phyloP scores from a whole-genome alignment of 2,329 filamentous ascomycete genomes.

The Exophiala mesophila region DNA sequence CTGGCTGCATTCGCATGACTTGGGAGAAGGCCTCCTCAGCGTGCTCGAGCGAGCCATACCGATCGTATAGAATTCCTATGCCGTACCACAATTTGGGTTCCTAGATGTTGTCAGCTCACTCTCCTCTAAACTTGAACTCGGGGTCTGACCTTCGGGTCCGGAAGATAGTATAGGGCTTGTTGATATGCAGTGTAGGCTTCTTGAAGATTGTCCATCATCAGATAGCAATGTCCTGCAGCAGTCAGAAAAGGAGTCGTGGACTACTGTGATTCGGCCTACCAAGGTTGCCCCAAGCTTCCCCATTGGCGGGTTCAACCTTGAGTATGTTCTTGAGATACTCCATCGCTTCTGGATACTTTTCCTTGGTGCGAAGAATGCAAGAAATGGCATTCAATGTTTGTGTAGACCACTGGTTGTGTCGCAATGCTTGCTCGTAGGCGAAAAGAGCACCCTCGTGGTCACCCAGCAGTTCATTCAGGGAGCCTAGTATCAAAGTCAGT shows the following conservation, averaged over 20 bases:
- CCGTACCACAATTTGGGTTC: slow-evolving; percentile 99
- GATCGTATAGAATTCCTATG: slow-evolving; percentile 93
- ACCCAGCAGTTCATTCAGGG: slow-evolving; percentile 79
- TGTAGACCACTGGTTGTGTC: slow-evolving; percentile 82
- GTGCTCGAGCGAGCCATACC: slow-evolving; percentile 93
- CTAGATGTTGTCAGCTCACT: slow-evolving; percentile 43
- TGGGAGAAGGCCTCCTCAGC: slow-evolving; percentile 97
- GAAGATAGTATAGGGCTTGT: slow-evolving; percentile 85
- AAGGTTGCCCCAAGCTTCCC: slow-evolving; percentile 93
- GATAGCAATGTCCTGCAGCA: slow-evolving; percentile 78
- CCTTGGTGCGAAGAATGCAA: slow-evolving; percentile 81
- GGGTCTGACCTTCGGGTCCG: slow-evolving; percentile 91
- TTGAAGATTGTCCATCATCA: slow-evolving; percentile 98
- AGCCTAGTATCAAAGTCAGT: too few species aligned
- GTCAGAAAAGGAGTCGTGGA: slow-evolving; percentile 26
- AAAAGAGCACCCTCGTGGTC: slow-evolving; percentile 83
- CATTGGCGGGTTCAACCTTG: slow-evolving; percentile 82
- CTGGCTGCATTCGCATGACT: slow-evolving; percentile 97
- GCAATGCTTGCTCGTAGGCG: slow-evolving; percentile 84
- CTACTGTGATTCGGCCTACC: slow-evolving; percentile 51
- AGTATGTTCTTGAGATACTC: slow-evolving; percentile 89
- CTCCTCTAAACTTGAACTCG: too few species aligned
- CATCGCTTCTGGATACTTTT: slow-evolving; percentile 89
- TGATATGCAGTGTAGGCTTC: slow-evolving; percentile 97
- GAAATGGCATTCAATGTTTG: slow-evolving; percentile 92